These are phyloP conservation scores for Areca catechu DNA, from an alignment of 176 grass and related monocot species.

Conservation along the genomic window DNA sequence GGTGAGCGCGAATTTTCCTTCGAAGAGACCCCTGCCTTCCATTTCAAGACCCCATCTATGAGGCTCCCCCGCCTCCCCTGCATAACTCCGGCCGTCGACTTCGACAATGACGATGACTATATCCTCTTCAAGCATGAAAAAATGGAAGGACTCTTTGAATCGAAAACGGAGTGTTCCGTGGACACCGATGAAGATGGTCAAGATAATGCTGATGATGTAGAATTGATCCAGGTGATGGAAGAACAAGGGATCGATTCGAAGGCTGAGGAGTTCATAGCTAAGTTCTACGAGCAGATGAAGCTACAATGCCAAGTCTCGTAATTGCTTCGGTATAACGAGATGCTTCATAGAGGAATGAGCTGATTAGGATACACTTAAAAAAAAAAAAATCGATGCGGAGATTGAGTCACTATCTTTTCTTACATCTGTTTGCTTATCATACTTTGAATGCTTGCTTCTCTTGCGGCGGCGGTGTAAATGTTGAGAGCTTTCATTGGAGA, in stretches of 20 bases:
- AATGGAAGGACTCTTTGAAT: neutral
- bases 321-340: constrained; percentile 59
- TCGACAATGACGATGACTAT: constrained; percentile 14
- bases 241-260: constrained; percentile 56
- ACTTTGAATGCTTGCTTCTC: no score
- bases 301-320: constrained; percentile 59
- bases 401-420: no score
- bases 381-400: no score
- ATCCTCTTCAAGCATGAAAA: constrained; percentile 23
- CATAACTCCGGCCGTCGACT: constrained; percentile 32
- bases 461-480: no score
- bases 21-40: constrained; percentile 71
- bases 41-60: constrained; percentile 45
- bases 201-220: neutral
- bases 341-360: constrained; percentile 52
- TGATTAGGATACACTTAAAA: neutral
- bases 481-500: no score
- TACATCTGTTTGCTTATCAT: no score
- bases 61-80: constrained; percentile 54
- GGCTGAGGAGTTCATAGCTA: constrained; percentile 80
- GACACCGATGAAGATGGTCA: no score
- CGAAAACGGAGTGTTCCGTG: no score
- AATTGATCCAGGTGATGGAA: neutral
- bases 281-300: constrained; percentile 67
- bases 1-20: constrained; percentile 82